Base-by-base conservation (phyloP, 208 protist genomes). In the Trypanosoma caninum region DNA sequence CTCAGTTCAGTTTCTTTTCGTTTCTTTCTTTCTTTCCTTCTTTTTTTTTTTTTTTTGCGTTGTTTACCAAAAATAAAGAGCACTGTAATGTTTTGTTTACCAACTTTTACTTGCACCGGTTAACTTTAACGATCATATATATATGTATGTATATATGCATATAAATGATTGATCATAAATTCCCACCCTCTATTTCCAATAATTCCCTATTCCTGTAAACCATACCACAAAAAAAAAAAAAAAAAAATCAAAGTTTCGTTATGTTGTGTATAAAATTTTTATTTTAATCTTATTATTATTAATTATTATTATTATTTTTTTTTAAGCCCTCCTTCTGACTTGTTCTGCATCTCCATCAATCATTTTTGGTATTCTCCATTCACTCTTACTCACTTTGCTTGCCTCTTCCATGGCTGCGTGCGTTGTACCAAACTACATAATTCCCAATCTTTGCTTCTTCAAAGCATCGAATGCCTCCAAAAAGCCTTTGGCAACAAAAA, bases 11-110 rank as follows among this genome's bases (percentile, higher is more conserved):
- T 14, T 37, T 18, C 14, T 44, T 3, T 31, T 41, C 31, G n/a
- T 13, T 44, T 30, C 8, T 38, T 42, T 57, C 40, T 41, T 9
- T 56, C 31, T 41, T 25, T 25, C 41, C 27, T 42, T 54, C 47
- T 20, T 65, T 50, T 50, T 31, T 68, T 41, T 52, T 41, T 51
- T 52, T 33, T 53, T 51, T 34, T 50, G 13, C 22, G 25, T 52
- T 11, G 28, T 42, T 35, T 25, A 25, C 45, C 13, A 51, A 10
- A 44, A 16, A 22, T 48, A 38, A 33, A 20, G 16, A 16, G 31
- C 30, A 20, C 3, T 47, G 10, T 20, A 11, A 5, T 59, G n/a
- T 22, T 52, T 50, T 51, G 31, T 63, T 33, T 63, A 9, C 34
- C 51, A n/a, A n/a, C n/a, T n/a, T n/a, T n/a, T n/a, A n/a, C n/a